These are phyloP conservation scores for Warburgia ugandensis DNA, from an alignment of 164 flowering plant genomes.

Conservation along the genomic window DNA sequence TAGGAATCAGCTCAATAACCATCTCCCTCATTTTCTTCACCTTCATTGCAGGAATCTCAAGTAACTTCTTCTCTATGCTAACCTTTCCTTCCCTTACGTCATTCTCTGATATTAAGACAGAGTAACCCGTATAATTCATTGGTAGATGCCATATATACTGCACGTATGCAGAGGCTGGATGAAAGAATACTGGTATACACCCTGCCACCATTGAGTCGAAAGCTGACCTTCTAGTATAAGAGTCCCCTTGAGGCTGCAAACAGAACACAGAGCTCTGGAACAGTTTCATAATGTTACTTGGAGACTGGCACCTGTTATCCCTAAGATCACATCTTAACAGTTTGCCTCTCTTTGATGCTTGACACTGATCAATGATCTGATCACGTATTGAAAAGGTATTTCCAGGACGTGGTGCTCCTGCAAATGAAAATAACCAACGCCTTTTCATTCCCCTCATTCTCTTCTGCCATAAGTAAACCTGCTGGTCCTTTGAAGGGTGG, in stretches of 20 bases:
- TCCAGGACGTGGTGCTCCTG: slow-evolving; percentile 54
- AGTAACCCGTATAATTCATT: slow-evolving; percentile 34
- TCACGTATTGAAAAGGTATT: slow-evolving; percentile 28
- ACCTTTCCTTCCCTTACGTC: slow-evolving; percentile 28
- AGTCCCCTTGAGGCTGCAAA: slow-evolving; percentile 70
- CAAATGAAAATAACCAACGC: slow-evolving; percentile 42
- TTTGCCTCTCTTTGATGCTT: slow-evolving; percentile 28
- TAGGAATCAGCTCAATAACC: slow-evolving; percentile 57
- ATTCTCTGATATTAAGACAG: slow-evolving; percentile 46
- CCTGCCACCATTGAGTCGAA: slow-evolving; percentile 73
- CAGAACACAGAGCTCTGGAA: slow-evolving; percentile 59
- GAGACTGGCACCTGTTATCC: slow-evolving; percentile 34
- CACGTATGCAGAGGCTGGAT: slow-evolving; percentile 61
- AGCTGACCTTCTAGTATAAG: slow-evolving; percentile 51
- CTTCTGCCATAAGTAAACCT: slow-evolving; percentile 49
- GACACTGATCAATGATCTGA: slow-evolving; percentile 53
- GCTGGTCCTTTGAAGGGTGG: slow-evolving; percentile 51
- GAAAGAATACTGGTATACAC: slow-evolving; percentile 78
- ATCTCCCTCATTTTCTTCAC: slow-evolving; percentile 49
- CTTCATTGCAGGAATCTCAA: slow-evolving; percentile 20
- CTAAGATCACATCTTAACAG: slow-evolving; percentile 35
- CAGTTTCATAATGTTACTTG: slow-evolving; percentile 41
- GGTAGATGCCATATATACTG: slow-evolving; percentile 82
- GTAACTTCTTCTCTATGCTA: slow-evolving; percentile 34
- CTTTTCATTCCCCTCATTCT: slow-evolving; percentile 40